phyloP scores from a whole-genome alignment of 1,284 basidiomycete genomes.

The Ustilago vetiveriae region DNA sequence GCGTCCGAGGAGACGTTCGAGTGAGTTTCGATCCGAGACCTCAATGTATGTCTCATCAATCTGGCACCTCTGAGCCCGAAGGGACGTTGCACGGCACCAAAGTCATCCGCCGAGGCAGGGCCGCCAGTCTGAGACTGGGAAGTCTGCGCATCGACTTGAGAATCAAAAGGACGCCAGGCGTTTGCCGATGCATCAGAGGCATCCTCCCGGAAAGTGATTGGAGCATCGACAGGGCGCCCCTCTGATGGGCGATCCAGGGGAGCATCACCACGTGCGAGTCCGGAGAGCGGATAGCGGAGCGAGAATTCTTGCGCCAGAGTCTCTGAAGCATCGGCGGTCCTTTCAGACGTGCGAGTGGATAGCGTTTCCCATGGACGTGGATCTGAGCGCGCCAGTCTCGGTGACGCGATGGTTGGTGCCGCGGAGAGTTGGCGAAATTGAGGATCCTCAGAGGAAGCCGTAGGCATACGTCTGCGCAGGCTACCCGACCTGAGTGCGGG shows the following conservation, averaged over 20 bases:
- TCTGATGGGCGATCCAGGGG: no score
- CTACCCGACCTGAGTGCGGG: background rate
- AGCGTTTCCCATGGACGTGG: background rate
- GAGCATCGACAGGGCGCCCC: no score
- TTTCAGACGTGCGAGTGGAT: no score
- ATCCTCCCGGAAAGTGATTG: background rate
- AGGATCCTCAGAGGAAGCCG: background rate
- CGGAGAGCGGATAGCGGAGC: no score
- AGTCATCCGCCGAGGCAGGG: background rate
- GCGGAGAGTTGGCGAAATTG: no score
- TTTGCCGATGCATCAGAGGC: background rate
- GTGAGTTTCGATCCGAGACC: background rate
- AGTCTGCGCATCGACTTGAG: background rate
- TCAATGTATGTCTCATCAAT: background rate
- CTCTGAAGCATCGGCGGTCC: no score
- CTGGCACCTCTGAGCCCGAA: constrained; percentile 10
- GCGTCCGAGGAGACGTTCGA: background rate
- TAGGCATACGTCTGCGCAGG: constrained; percentile 2
- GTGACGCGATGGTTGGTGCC: no score
- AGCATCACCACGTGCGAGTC: no score
- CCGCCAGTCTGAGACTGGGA: background rate
- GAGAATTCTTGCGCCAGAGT: no score
- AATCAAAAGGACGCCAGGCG: no score
- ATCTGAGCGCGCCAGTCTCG: background rate
- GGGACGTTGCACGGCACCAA: constrained; percentile 7